A percentile compares a stretch with the other conserved stretches of the same genome.
Conservation (phyloP, 2,329 filamentous ascomycete species). For the Westerdykella aurantiaca region DNA sequence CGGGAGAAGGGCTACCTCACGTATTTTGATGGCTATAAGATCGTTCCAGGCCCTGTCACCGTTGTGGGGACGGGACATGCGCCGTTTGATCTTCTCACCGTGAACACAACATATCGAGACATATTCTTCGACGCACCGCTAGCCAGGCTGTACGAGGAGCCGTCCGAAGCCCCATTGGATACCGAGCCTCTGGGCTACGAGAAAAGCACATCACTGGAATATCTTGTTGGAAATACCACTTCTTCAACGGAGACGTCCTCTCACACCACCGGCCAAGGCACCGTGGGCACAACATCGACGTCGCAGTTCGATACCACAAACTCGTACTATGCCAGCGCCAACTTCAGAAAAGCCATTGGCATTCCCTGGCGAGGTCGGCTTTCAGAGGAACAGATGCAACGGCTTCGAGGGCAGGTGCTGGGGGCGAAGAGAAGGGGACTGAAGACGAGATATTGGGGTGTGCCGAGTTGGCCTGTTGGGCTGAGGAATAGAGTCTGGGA, state of each 20-base stretch:
- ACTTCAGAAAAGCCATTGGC: conserved; percentile 53
- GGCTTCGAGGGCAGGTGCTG: conserved; percentile 48
- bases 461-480: conserved; percentile 51
- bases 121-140: conserved; percentile 53
- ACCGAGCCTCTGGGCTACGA: background rate
- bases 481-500: conserved; percentile 52
- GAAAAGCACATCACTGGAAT: too few relatives aligned
- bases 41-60: conserved; percentile 43
- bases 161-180: conserved; percentile 4
- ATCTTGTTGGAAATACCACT: background rate
- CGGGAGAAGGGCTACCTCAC: conserved; percentile 47
- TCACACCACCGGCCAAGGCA: conserved; percentile 40
- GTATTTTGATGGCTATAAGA: conserved; percentile 44
- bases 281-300: conserved; percentile 35
- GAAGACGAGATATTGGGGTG: conserved; percentile 53
- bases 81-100: conserved; percentile 44
- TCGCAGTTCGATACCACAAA: conserved; percentile 46
- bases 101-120: conserved; percentile 47
- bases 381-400: conserved; percentile 40
- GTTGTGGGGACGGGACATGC: conserved; percentile 51
- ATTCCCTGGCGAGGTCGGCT: conserved; percentile 45
- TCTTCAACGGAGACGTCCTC: background rate
- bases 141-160: conserved; percentile 31
- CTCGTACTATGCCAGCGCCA: conserved; percentile 61
- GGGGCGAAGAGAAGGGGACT: conserved; percentile 49